Conservation (phyloP, 352 stramenopile genomes). For the Pythium brachiatum region DNA sequence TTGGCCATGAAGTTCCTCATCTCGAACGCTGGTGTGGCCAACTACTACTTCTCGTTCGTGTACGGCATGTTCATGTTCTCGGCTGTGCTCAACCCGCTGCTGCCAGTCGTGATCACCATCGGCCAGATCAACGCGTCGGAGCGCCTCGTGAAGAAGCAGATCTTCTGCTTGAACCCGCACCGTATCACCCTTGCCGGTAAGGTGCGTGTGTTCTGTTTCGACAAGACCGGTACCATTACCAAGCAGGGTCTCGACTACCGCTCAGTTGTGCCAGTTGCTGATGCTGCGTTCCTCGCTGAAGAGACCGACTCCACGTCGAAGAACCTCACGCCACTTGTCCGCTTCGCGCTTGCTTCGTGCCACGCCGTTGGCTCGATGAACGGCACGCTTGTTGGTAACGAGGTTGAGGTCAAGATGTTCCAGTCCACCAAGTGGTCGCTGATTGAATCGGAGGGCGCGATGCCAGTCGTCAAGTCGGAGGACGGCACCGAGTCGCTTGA, state of each 20-base stretch:
- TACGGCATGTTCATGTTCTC: constrained; percentile 43
- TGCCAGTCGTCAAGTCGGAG: constrained; percentile 34
- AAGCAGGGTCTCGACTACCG: constrained; percentile 63
- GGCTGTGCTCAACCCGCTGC: constrained; percentile 45
- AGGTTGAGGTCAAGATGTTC: constrained; percentile 90
- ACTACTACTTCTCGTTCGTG: constrained; percentile 28
- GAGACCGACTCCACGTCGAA: constrained; percentile 19
- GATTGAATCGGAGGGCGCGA: constrained; percentile 30
- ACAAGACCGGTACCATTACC: constrained; percentile 77
- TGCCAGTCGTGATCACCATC: constrained; percentile 61
- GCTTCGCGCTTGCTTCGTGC: constrained; percentile 71
- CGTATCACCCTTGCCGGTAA: constrained; percentile 64
- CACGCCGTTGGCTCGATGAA: constrained; percentile 77
- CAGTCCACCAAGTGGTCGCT: constrained; percentile 66
- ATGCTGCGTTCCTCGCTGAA: constrained; percentile 12
- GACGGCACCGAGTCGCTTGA: constrained; percentile 48
- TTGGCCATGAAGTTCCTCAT: constrained; percentile 33
- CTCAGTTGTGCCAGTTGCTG: constrained; percentile 20
- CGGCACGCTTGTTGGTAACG: constrained; percentile 78
- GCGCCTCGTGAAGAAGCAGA: constrained; percentile 40
- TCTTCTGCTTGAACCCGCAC: constrained; percentile 52
- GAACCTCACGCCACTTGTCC: constrained; percentile 28
- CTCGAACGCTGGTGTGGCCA: constrained; percentile 32
- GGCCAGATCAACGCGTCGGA: constrained; percentile 50
- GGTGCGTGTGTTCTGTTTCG: constrained; percentile 61